phyloP scores from a whole-genome alignment of 371 early-diverging fungal species.

The Circinella umbellata region DNA sequence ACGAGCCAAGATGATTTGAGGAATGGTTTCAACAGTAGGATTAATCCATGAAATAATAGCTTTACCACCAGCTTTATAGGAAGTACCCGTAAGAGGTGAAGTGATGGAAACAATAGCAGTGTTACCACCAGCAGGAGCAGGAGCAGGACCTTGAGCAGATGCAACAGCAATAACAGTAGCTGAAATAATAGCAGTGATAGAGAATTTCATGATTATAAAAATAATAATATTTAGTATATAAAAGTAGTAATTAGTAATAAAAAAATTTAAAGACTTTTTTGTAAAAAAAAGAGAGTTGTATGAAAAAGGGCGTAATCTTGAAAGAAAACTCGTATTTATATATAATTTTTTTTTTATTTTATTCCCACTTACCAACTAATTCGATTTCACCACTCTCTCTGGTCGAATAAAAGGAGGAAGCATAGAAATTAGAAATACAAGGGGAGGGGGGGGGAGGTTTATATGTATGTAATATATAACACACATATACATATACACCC shows the following conservation, averaged over 20 bases:
- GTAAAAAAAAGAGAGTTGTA: neutral
- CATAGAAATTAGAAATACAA: slow-evolving; percentile 9
- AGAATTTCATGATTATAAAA: slow-evolving; percentile 29
- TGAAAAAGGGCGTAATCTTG: neutral
- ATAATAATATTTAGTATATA: neutral
- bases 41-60: slow-evolving; percentile 35
- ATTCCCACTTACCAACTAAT: too few species aligned
- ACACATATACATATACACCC: too few species aligned
- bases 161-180: slow-evolving; percentile 23
- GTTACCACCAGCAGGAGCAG: slow-evolving; percentile 7
- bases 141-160: slow-evolving; percentile 23
- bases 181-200: slow-evolving; percentile 20
- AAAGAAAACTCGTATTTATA: slow-evolving; percentile 8
- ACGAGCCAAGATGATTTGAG: slow-evolving; percentile 25
- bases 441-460: neutral
- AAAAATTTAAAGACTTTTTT: too few species aligned
- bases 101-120: slow-evolving; percentile 28
- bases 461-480: neutral
- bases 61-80: slow-evolving; percentile 28
- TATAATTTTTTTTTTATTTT: neutral
- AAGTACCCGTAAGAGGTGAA: slow-evolving; percentile 26
- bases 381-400: too few species aligned
- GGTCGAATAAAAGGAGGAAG: neutral
- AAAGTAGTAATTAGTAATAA: too few species aligned
- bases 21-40: slow-evolving; percentile 22